A percentile compares a stretch with the other conserved stretches of the same genome.
Conservation (phyloP, 192 early-diverging fungal species). For the Coemansia sp. region DNA sequence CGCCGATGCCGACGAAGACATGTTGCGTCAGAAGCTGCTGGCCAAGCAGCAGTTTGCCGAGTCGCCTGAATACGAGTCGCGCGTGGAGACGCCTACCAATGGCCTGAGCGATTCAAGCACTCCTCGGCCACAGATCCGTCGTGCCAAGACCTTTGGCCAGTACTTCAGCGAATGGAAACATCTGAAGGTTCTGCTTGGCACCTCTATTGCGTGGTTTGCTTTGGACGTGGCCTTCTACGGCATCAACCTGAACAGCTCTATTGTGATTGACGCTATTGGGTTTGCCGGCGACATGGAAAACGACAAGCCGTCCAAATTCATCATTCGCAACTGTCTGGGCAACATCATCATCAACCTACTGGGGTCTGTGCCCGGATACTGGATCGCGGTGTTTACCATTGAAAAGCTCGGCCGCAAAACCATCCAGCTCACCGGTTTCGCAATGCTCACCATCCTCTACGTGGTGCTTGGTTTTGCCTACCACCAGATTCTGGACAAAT, state of each 20-base stretch:
- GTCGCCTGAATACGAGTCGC: conserved; percentile 19
- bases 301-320: conserved; percentile 40
- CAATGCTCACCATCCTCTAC: conserved; percentile 72
- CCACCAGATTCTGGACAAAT: conserved; percentile 62
- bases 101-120: neutral
- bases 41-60: conserved; percentile 29
- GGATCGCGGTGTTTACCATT: conserved; percentile 87
- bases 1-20: conserved; percentile 52
- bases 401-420: conserved; percentile 86
- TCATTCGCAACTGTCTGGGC: conserved; percentile 76
- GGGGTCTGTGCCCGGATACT: conserved; percentile 93
- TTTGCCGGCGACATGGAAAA: conserved; percentile 52
- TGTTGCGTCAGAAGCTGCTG: conserved; percentile 37
- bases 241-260: conserved; percentile 76
- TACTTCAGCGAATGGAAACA: conserved; percentile 83
- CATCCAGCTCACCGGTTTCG: conserved; percentile 94
- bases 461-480: conserved; percentile 72
- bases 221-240: conserved; percentile 84
- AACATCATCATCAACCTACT: conserved; percentile 88
- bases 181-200: conserved; percentile 75
- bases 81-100: conserved; percentile 6
- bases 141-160: conserved; percentile 56
- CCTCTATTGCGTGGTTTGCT: conserved; percentile 74
- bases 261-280: conserved; percentile 71
- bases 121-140: conserved; percentile 2